A percentile compares a stretch with the other conserved stretches of the same genome.
phyloP scores from a whole-genome alignment of 2,329 filamentous ascomycete species.

The Verticillium alfalfae region DNA sequence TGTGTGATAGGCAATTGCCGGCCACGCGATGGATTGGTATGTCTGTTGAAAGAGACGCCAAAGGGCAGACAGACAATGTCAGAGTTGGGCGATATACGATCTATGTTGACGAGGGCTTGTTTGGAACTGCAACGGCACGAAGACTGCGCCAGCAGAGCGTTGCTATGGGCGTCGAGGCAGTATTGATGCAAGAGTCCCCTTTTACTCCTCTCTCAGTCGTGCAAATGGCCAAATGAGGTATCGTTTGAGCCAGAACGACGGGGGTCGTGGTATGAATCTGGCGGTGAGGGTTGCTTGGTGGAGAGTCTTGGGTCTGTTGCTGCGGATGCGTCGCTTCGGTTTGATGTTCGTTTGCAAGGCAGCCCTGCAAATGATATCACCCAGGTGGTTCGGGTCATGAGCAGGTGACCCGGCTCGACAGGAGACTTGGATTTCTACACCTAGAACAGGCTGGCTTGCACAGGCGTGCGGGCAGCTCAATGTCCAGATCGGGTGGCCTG shows the following conservation, averaged over 20 bases:
- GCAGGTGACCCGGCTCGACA: not conserved
- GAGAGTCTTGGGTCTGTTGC: not conserved
- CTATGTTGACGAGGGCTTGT: not conserved
- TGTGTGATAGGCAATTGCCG: not conserved
- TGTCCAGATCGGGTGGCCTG: not conserved
- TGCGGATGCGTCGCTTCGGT: not conserved
- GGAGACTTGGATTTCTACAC: not conserved
- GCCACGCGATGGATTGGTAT: not conserved
- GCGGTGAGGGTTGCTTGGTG: not conserved
- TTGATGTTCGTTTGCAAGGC: slow-evolving; percentile 1
- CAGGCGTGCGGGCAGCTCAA: not conserved
- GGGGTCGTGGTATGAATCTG: not conserved
- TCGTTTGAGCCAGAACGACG: not conserved
- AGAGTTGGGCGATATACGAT: not conserved
- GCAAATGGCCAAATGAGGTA: not conserved
- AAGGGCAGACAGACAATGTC: not conserved
- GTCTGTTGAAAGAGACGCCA: not conserved
- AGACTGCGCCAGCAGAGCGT: not conserved
- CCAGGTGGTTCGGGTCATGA: not conserved
- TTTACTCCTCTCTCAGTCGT: not conserved
- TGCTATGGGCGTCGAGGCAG: slow-evolving; percentile 1
- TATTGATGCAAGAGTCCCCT: not conserved
- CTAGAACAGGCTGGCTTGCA: not conserved
- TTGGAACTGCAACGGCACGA: not conserved
- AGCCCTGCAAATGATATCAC: not conserved